Evolutionary conservation across 441 rosid genomes (phyloP).

Genomic region (Macaranga tanarius): DNA sequence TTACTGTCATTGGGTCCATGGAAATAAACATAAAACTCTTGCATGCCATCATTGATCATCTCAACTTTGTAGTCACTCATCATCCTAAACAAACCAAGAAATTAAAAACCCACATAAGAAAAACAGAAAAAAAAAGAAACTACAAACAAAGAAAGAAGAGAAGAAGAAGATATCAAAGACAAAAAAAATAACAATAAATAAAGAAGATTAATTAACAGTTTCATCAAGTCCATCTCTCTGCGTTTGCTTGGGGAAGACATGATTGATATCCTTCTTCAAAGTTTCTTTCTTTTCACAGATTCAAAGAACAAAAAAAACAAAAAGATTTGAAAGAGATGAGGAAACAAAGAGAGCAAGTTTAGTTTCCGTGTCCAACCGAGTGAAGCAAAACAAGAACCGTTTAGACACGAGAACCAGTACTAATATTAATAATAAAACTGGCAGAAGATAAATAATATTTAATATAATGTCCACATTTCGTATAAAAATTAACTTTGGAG

Average conservation of each 20-base stretch:
- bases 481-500: too few species aligned
- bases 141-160: background rate
- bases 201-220: conserved; percentile 60
- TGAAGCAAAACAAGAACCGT: conserved; percentile 15
- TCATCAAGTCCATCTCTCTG: conserved; percentile 84
- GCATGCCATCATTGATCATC: conserved; percentile 60
- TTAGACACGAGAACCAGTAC: background rate
- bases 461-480: conserved; percentile 5
- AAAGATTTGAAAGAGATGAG: conserved; percentile 19
- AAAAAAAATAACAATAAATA: conserved; percentile 18
- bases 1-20: conserved; percentile 80
- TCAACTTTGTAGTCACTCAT: conserved; percentile 81
- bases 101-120: background rate
- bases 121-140: background rate
- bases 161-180: background rate
- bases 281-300: conserved; percentile 3
- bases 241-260: conserved; percentile 91
- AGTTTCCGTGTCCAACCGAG: conserved; percentile 20
- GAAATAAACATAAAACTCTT: conserved; percentile 65
- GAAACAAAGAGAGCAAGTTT: background rate
- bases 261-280: background rate
- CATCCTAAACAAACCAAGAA: conserved; percentile 47
- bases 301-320: conserved; percentile 4
- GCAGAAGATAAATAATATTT: background rate
- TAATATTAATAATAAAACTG: background rate